phyloP scores from a whole-genome alignment of 2,329 filamentous ascomycete genomes.

The Alternaria arborescens region DNA sequence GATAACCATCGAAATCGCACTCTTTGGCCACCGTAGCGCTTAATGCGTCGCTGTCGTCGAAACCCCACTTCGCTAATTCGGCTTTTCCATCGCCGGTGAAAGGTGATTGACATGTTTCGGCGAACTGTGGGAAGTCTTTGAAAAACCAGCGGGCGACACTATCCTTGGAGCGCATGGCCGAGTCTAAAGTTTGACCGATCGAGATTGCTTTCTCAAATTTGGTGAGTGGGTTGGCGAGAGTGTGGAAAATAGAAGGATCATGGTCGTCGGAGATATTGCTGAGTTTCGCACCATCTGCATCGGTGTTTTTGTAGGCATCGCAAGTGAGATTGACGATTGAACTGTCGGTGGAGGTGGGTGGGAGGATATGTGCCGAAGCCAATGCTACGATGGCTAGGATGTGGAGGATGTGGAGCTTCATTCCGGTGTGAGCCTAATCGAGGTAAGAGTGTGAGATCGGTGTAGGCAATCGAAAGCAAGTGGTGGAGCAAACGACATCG shows the following conservation, averaged over 20 bases:
- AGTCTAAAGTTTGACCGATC: slow-evolving; percentile 11
- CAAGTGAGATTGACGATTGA: neutral
- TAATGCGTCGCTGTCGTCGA: slow-evolving; percentile 13
- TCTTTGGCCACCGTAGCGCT: slow-evolving; percentile 13
- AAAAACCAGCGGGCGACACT: slow-evolving; percentile 19
- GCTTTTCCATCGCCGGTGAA: slow-evolving; percentile 16
- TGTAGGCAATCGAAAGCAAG: too few species aligned
- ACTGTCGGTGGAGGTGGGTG: neutral
- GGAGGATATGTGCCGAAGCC: neutral
- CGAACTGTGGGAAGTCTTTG: slow-evolving; percentile 14
- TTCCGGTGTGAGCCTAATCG: neutral
- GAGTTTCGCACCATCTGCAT: neutral
- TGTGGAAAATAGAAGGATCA: neutral
- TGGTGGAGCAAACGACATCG: too few species aligned
- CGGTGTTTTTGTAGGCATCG: neutral
- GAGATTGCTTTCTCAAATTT: slow-evolving; percentile 12
- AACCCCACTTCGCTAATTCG: slow-evolving; percentile 20
- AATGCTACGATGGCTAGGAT: neutral
- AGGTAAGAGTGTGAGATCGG: neutral
- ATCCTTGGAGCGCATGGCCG: slow-evolving; percentile 18
- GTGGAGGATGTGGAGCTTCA: slow-evolving; percentile 5
- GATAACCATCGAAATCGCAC: slow-evolving; percentile 22
- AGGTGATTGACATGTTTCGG: slow-evolving; percentile 11
- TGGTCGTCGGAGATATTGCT: neutral
- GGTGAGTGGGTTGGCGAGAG: neutral